Conservation (phyloP, 768 basidiomycete species). For the Leucocoprinus sp. region DNA sequence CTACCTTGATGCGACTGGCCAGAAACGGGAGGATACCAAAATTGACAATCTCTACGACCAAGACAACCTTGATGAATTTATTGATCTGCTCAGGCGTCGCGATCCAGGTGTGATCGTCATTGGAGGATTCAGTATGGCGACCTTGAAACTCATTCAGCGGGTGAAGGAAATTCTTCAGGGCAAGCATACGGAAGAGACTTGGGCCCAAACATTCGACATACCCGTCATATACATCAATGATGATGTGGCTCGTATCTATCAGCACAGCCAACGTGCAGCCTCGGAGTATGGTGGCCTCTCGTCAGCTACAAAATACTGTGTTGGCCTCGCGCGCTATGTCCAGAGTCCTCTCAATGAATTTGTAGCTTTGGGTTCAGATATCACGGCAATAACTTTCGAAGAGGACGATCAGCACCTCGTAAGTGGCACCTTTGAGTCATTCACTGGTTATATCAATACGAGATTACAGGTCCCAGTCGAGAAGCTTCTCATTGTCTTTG, state of each 20-base stretch:
- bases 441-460: slow-evolving; percentile 5
- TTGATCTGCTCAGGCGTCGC: slow-evolving; percentile 72
- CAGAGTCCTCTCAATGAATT: slow-evolving; percentile 95
- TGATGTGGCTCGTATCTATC: slow-evolving; percentile 90
- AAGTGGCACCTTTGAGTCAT: slow-evolving; percentile 9
- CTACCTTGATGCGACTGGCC: slow-evolving; percentile 81
- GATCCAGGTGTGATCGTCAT: slow-evolving; percentile 84
- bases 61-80: slow-evolving; percentile 64
- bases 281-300: slow-evolving; percentile 79
- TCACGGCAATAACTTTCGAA: slow-evolving; percentile 76
- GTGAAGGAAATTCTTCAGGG: slow-evolving; percentile 48
- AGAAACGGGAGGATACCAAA: slow-evolving; percentile 82
- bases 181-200: slow-evolving; percentile 20
- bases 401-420: slow-evolving; percentile 85
- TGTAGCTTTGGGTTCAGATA: slow-evolving; percentile 79
- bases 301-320: slow-evolving; percentile 79
- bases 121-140: slow-evolving; percentile 82
- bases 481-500: slow-evolving; percentile 73
- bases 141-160: slow-evolving; percentile 56
- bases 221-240: slow-evolving; percentile 82
- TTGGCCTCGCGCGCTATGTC: slow-evolving; percentile 86
- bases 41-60: slow-evolving; percentile 79
- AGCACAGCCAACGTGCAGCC: slow-evolving; percentile 78
- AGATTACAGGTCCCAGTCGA: slow-evolving; percentile 69
- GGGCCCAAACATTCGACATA: slow-evolving; percentile 39